Evolutionary conservation across 441 rosid genomes (phyloP).

Genomic region (Pelargonium fulgidum): DNA sequence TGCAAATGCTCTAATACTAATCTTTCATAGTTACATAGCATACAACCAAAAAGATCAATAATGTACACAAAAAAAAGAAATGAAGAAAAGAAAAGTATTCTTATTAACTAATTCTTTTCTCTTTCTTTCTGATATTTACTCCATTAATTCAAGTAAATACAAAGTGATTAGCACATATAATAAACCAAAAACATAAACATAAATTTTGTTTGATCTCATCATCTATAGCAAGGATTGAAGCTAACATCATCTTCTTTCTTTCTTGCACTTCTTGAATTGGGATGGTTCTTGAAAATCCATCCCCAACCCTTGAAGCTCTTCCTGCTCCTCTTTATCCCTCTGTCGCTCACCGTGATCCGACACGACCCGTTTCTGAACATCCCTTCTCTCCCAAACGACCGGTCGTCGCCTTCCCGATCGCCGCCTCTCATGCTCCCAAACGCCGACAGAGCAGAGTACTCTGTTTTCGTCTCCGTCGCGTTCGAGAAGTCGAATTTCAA

Average conservation of each 20-base stretch:
- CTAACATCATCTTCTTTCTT: constrained; percentile 37
- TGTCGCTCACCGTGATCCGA: constrained; percentile 50
- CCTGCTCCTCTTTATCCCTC: constrained; percentile 68
- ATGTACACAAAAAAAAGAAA: too few relatives aligned
- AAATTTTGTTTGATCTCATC: neutral
- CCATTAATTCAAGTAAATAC: neutral
- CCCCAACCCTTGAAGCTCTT: constrained; percentile 91
- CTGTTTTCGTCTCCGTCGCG: constrained; percentile 31
- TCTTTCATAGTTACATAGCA: too few relatives aligned
- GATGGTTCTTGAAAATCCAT: constrained; percentile 78
- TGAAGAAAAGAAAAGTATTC: too few relatives aligned
- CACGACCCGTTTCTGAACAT: constrained; percentile 40
- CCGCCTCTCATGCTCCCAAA: constrained; percentile 49
- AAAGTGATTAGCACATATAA: neutral
- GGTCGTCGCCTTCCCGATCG: constrained; percentile 16
- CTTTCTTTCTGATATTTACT: neutral
- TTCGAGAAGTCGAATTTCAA: constrained; percentile 68
- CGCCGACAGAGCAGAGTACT: constrained; percentile 29
- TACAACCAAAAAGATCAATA: too few relatives aligned
- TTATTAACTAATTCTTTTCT: neutral
- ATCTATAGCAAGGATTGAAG: constrained; percentile 18
- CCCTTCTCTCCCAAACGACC: constrained; percentile 7
- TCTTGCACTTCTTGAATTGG: constrained; percentile 28
- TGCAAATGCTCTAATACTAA: too few relatives aligned
- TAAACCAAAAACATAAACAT: neutral